phyloP scores from a whole-genome alignment of 768 basidiomycete species.

The Kwoniella sp. region DNA sequence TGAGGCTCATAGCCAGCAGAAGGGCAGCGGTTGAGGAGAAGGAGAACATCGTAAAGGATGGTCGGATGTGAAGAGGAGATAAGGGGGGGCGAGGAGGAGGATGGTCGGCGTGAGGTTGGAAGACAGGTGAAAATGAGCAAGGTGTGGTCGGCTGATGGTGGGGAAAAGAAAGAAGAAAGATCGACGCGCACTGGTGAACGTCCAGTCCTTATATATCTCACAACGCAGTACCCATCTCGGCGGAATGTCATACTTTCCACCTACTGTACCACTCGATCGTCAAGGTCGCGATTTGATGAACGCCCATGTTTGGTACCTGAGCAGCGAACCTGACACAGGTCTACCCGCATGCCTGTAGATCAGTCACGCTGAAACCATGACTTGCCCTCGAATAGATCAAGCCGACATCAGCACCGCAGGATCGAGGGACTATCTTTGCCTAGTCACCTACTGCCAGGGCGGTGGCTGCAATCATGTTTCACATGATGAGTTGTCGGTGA shows the following conservation, averaged over 20 bases:
- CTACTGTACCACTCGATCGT: background rate
- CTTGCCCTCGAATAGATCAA: background rate
- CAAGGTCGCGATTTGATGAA: background rate
- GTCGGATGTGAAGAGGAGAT: slow-evolving; percentile 4
- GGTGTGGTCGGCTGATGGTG: background rate
- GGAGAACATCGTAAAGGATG: slow-evolving; percentile 7
- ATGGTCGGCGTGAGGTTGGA: background rate
- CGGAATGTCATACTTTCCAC: background rate
- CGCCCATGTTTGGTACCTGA: slow-evolving; percentile 6
- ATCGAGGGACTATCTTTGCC: too few relatives aligned
- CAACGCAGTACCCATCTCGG: background rate
- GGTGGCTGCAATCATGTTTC: slow-evolving; percentile 1
- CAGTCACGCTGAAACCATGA: background rate
- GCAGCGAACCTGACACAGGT: background rate
- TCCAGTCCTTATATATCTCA: slow-evolving; percentile 4
- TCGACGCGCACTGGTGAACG: too few relatives aligned
- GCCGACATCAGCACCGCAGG: too few relatives aligned
- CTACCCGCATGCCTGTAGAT: background rate
- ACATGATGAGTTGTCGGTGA: background rate
- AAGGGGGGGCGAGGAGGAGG: slow-evolving; percentile 10
- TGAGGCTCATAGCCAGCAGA: slow-evolving; percentile 7
- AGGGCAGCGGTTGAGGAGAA: slow-evolving; percentile 5
- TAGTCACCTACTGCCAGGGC: background rate
- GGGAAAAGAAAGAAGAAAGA: background rate
- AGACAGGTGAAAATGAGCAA: background rate